These are phyloP conservation scores for Panellus pusillus DNA, from an alignment of 768 basidiomycete species.

Conservation along the genomic window DNA sequence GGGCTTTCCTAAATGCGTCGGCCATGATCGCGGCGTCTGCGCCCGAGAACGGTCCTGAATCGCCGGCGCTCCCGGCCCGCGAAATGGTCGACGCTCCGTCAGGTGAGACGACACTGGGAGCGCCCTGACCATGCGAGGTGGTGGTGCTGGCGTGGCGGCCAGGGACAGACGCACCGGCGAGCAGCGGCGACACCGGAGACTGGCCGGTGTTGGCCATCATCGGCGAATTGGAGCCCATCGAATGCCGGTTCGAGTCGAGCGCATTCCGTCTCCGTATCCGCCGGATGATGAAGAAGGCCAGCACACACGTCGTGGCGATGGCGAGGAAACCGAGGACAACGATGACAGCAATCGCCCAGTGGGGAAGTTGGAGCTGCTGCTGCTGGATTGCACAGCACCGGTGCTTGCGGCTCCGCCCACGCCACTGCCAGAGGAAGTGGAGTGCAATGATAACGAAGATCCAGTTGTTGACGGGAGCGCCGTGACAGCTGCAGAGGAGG, in stretches of 20 bases:
- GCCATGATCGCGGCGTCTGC: constrained; percentile 93
- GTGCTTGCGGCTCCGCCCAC: constrained; percentile 10
- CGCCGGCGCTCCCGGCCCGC: constrained; percentile 56
- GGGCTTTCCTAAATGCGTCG: constrained; percentile 84
- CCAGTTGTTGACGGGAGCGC: constrained; percentile 17
- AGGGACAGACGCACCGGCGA: constrained; percentile 33
- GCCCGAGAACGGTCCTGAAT: constrained; percentile 72
- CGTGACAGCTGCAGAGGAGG: constrained; percentile 24
- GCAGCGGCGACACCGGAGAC: constrained; percentile 48
- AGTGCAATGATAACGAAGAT: constrained; percentile 10
- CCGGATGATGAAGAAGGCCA: constrained; percentile 73
- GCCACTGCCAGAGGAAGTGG: constrained; percentile 16
- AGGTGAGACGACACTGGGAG: constrained; percentile 50
- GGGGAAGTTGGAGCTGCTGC: constrained; percentile 52
- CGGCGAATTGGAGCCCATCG: constrained; percentile 77
- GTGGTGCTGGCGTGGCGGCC: constrained; percentile 34
- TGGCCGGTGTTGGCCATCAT: constrained; percentile 72
- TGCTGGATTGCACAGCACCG: constrained; percentile 48
- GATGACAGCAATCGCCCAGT: constrained; percentile 92
- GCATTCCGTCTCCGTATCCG: constrained; percentile 56
- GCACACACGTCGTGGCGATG: constrained; percentile 64
- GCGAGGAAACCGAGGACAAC: constrained; percentile 85
- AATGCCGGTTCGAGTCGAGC: constrained; percentile 58
- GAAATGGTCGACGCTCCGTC: constrained; percentile 79
- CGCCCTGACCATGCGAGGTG: constrained; percentile 30